Evolutionary conservation across 148 eudicot genomes (phyloP), one percentile per base, ranked within the genome.

Genomic region (Vaccinium darrowii): DNA sequence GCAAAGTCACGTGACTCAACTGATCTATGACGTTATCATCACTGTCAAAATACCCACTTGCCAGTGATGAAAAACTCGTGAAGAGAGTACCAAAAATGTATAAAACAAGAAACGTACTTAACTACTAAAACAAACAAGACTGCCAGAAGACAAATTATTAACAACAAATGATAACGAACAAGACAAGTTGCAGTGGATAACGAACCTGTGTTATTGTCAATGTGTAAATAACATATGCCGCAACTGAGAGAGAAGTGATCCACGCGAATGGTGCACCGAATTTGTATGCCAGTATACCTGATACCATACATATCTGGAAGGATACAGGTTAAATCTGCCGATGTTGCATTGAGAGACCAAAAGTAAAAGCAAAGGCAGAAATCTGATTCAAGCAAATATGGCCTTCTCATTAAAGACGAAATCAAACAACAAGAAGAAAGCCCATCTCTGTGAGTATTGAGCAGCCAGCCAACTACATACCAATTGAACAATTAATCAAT

Each of bases 201-300:
- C 67, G 58, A 81, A 96, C 99, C 98, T 96, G 99, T 78, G 99
- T 96, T 87, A 93, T 92, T 12, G 86, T 86, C 92, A 96, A 87
- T 49, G 99, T 96, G 94, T 92, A 96, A 83, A 86, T 69, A 84
- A 92, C 82, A 89, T 96, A 96, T 75, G 98, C 97, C 85, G 93
- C 98, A 80, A 96, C 96, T 72, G 99, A 96, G 71, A 94, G 56
- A 81, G 99, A 91, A 75, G 99, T 96, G 83, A 96, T 96, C 95
- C 91, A 92, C 76, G 97, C 99, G 88, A 96, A 96, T 84, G 97
- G 90, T 78, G 99, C 94, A 79, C 99, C 99, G 77, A 92, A 96
- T 85, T 96, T 96, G 86, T 96, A 96, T 54, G 99, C 99, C 88
- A 96, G 90, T 84, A 96, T 96, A 88, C 99, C 95, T 89, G 98